phyloP scores from a whole-genome alignment of 2,329 filamentous ascomycete genomes.

The Fusarium sp. region DNA sequence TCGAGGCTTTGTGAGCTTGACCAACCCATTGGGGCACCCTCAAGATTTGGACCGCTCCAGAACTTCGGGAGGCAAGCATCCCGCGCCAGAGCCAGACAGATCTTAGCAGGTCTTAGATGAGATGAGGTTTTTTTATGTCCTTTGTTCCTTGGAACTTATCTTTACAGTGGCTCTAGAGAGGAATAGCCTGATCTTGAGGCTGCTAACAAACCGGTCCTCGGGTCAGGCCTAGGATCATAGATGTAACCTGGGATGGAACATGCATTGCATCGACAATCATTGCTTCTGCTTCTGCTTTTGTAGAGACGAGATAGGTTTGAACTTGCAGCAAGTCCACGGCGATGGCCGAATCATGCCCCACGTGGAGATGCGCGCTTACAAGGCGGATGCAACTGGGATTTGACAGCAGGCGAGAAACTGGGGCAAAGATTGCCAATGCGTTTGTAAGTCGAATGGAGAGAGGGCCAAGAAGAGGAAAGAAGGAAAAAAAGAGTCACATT shows the following conservation, averaged over 20 bases:
- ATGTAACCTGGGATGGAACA: slow-evolving; percentile 17
- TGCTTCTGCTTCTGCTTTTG: not conserved
- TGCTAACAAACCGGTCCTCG: slow-evolving; percentile 14
- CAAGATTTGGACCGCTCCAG: slow-evolving; percentile 38
- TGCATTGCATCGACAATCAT: slow-evolving; percentile 22
- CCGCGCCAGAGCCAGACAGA: slow-evolving; percentile 6
- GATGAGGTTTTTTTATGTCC: slow-evolving; percentile 17
- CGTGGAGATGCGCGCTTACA: slow-evolving; percentile 42
- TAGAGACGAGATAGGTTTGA: not conserved
- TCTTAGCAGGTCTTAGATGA: slow-evolving; percentile 4
- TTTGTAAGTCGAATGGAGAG: not conserved
- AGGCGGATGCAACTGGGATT: slow-evolving; percentile 22
- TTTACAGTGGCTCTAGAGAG: not conserved
- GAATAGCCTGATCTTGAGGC: not conserved
- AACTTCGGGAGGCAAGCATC: slow-evolving; percentile 24
- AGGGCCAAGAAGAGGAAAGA: not conserved
- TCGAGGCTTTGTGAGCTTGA: slow-evolving; percentile 27
- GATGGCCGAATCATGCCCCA: slow-evolving; percentile 41
- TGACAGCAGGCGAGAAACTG: slow-evolving; percentile 12
- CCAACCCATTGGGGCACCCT: slow-evolving; percentile 20
- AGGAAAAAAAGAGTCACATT: slow-evolving; percentile 31
- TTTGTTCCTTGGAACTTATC: not conserved
- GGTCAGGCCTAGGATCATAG: not conserved
- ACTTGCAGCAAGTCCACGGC: slow-evolving; percentile 20
- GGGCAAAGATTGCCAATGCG: not conserved